Conservation (phyloP, 78 protist species). For the Ministeria vibrans region DNA sequence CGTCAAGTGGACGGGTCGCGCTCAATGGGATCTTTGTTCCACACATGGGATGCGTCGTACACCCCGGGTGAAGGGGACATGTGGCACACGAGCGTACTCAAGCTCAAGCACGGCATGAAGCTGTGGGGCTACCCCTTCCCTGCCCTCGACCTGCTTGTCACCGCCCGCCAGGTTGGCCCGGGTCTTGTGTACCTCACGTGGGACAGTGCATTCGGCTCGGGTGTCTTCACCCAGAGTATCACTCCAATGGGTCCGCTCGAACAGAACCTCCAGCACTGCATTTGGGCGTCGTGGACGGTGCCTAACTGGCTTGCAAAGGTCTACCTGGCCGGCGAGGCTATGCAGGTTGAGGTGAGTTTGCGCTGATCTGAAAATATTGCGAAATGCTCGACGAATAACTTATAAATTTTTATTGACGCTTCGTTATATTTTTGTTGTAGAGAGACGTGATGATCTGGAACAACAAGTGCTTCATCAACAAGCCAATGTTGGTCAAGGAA, state of each 20-base stretch:
- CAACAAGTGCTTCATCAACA: constrained; percentile 1
- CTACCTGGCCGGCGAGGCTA: not conserved
- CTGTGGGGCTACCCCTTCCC: not conserved
- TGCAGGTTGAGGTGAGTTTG: not conserved
- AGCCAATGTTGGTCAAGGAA: constrained; percentile 11
- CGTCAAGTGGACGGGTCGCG: too few species aligned
- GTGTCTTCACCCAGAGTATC: not conserved
- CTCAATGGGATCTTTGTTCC: not conserved
- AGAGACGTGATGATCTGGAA: constrained; percentile 14
- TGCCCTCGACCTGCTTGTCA: not conserved
- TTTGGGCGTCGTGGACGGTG: not conserved
- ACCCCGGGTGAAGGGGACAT: not conserved
- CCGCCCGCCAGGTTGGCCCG: constrained; percentile 14
- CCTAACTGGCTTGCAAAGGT: not conserved
- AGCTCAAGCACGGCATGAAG: not conserved
- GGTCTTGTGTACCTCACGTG: constrained; percentile 12
- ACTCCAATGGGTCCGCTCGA: constrained; percentile 3
- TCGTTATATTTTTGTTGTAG: too few species aligned
- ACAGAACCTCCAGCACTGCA: constrained; percentile 1
- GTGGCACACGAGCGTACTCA: not conserved
- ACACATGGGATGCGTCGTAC: not conserved
- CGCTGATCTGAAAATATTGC: too few species aligned
- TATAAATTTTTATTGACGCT: too few species aligned
- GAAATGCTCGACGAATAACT: too few species aligned
- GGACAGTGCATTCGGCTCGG: not conserved